These are phyloP conservation scores for Buxus sempervirens DNA, from an alignment of 164 flowering plant genomes.

Conservation along the genomic window DNA sequence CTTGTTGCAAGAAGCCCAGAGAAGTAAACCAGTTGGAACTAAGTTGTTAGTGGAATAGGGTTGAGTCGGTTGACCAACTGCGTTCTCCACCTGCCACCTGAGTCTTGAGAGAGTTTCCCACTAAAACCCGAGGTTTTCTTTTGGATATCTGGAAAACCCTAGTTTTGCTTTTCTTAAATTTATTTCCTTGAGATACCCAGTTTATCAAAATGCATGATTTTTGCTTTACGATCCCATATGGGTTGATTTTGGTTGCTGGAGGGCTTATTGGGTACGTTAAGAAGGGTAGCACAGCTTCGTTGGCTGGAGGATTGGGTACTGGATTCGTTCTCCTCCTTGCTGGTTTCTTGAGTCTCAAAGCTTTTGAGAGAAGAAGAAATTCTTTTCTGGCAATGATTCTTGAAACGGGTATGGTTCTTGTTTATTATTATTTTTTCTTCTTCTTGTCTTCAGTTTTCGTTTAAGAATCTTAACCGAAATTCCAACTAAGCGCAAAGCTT, in stretches of 20 bases:
- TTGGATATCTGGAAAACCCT: background rate
- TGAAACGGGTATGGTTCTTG: slow-evolving; percentile 52
- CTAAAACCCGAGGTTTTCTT: background rate
- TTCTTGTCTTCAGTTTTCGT: background rate
- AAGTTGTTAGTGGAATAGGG: too few relatives aligned
- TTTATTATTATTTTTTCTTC: background rate
- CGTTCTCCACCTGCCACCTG: too few relatives aligned
- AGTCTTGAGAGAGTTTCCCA: too few relatives aligned
- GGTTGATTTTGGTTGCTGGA: slow-evolving; percentile 57
- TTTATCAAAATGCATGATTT: slow-evolving; percentile 81
- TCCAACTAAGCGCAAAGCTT: too few relatives aligned
- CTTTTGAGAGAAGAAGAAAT: slow-evolving; percentile 64
- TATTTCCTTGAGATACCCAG: slow-evolving; percentile 16
- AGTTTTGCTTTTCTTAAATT: background rate
- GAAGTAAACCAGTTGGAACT: background rate
- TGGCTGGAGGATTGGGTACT: slow-evolving; percentile 73
- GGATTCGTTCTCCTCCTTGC: slow-evolving; percentile 74
- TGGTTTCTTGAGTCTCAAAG: slow-evolving; percentile 76
- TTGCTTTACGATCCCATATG: slow-evolving; percentile 95
- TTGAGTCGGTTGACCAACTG: slow-evolving; percentile 11
- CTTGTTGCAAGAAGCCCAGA: background rate
- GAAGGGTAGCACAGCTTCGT: slow-evolving; percentile 74
- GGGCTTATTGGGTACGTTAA: slow-evolving; percentile 67
- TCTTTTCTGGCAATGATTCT: slow-evolving; percentile 57
- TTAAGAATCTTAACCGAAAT: background rate